Base-by-base conservation (phyloP, 2,329 filamentous ascomycete genomes). In the Colletotrichum acutatum region DNA sequence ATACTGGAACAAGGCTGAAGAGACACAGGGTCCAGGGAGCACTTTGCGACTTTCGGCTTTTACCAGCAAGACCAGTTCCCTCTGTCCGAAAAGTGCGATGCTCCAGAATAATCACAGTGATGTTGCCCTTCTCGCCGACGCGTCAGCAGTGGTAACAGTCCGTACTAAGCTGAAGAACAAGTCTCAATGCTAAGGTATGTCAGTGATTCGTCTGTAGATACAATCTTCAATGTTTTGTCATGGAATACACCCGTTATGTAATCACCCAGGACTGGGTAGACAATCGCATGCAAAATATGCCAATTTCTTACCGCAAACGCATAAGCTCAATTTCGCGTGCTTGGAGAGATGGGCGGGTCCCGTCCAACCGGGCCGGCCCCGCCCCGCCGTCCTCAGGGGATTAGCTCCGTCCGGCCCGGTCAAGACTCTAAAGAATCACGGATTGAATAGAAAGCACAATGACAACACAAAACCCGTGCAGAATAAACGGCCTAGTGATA, bases 261-360 rank as follows among this genome's bases (percentile, higher is more conserved):
- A 34, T 34, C 32, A 34, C 11, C 3, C 32, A 66, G 22, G 72
- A 76, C 8, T 63, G 54, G 68, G 74, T 74, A 26, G 69, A 67
- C 72, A 77, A 53, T 76, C 63, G 24, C 63, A 52, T 24, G 57
- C 60, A 67, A 5, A 53, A 11, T 34, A 37, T 67, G 68, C 54
- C 34, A 32, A 11, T 16, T 34, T 37, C 9, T 71, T 61, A 30
- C 68, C 49, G 2, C 16, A 67, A 67, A 46, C n/a, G 59, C 14
- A 54, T 32, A 56, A 68, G 42, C 42, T 19, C 53, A 6, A 8
- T 19, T 49, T 49, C 11, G 5, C 42, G 42, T 49, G 42, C 42
- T 49, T 59, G 11, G 4, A 37, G 12, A 2, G 16, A 0, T 1
- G 9, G 19, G 30, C 42, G 32, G 57, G 7, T 14, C 32, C 30